Evolutionary conservation across 257 asterid genomes (phyloP).

Genomic region (Prunella vulgaris): DNA sequence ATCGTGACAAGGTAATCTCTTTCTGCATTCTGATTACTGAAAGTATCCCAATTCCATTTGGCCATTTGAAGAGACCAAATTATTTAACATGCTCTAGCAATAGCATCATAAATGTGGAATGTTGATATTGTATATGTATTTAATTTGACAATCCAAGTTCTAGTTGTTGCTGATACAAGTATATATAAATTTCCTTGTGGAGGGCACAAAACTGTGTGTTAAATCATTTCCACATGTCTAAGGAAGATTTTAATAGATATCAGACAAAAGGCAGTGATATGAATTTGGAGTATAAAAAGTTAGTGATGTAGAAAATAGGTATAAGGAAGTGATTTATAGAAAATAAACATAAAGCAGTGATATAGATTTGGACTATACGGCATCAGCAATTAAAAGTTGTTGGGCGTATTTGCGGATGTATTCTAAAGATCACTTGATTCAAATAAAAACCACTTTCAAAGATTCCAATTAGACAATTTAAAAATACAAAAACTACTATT

Average conservation of each 20-base stretch:
- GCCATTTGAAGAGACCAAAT: neutral
- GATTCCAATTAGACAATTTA: neutral
- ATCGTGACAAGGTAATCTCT: slow-evolving; percentile 62
- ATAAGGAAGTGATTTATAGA: no score
- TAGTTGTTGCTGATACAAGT: neutral
- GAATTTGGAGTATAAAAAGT: neutral
- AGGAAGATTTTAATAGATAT: neutral
- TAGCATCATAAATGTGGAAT: slow-evolving; percentile 11
- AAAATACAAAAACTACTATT: neutral
- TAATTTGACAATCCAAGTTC: neutral
- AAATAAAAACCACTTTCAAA: neutral
- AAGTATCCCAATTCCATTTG: no score
- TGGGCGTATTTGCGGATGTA: no score
- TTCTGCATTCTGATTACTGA: neutral
- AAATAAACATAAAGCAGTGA: neutral
- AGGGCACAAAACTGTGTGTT: neutral
- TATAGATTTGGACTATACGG: neutral
- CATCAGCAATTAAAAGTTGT: no score
- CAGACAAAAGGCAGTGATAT: neutral
- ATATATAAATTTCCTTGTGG: neutral
- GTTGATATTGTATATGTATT: neutral
- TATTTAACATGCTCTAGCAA: neutral
- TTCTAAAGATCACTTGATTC: no score
- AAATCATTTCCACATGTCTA: neutral
- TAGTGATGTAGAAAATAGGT: neutral